Percentiles rank a stretch among this genome's conserved stretches.
phyloP scores from a whole-genome alignment of 306 rosid species.

The Luffa aegyptiaca region DNA sequence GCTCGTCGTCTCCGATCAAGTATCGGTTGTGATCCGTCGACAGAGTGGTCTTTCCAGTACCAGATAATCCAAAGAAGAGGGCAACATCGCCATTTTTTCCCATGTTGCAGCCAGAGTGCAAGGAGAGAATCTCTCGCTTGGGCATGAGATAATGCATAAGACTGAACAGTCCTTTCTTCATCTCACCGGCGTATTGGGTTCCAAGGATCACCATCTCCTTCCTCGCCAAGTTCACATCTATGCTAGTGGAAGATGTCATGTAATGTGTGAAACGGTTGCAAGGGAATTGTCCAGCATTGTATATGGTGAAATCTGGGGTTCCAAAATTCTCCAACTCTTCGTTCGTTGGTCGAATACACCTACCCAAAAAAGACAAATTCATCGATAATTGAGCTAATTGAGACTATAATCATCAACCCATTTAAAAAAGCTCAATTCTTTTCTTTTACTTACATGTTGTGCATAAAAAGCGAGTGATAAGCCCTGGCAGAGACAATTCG shows the following conservation, averaged over 20 bases:
- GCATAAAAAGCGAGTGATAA: conserved; percentile 87
- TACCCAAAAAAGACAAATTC: conserved; percentile 22
- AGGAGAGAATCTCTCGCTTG: conserved; percentile 62
- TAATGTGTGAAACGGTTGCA: conserved; percentile 87
- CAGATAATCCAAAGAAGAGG: conserved; percentile 93
- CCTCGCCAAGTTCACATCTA: conserved; percentile 72
- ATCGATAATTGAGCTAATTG: background rate
- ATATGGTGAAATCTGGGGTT: conserved; percentile 88
- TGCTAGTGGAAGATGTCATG: conserved; percentile 94
- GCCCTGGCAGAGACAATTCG: conserved; percentile 81
- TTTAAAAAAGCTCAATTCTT: background rate
- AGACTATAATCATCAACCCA: background rate
- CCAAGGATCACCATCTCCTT: conserved; percentile 95
- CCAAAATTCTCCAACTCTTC: conserved; percentile 92
- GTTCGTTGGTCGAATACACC: conserved; percentile 86
- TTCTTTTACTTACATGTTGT: conserved; percentile 67
- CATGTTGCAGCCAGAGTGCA: conserved; percentile 87
- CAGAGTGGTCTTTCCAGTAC: conserved; percentile 44
- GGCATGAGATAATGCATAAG: conserved; percentile 96
- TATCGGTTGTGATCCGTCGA: conserved; percentile 44
- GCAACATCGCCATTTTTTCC: conserved; percentile 88
- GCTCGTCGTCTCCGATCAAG: conserved; percentile 50
- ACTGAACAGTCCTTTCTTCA: conserved; percentile 90
- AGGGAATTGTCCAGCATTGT: conserved; percentile 89
- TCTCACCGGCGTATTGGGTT: conserved; percentile 91